Evolutionary conservation across 805 yeast species (phyloP).

Genomic region (Priceomyces medius): DNA sequence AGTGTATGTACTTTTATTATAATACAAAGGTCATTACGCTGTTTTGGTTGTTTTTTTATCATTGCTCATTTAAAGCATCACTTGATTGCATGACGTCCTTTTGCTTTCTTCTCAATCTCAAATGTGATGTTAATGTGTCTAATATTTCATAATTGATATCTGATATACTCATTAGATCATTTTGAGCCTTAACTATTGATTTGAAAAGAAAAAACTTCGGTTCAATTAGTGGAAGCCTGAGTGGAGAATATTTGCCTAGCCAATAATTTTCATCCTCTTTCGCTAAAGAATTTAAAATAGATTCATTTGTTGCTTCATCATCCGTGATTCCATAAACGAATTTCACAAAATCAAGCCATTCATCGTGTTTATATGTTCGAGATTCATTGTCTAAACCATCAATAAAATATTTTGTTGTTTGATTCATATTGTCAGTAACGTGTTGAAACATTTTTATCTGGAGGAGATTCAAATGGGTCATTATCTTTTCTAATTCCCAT

Average conservation of each 20-base stretch:
- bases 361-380: slow-evolving; percentile 46
- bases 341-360: slow-evolving; percentile 48
- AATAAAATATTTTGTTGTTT: slow-evolving; percentile 26
- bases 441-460: not conserved
- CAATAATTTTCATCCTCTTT: slow-evolving; percentile 44
- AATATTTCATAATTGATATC: not conserved
- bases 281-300: not conserved
- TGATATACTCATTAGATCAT: slow-evolving; percentile 10
- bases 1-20: too few relatives aligned
- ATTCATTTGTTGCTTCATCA: not conserved
- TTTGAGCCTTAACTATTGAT: slow-evolving; percentile 24
- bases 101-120: not conserved
- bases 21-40: not conserved
- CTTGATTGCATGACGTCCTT: not conserved
- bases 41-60: not conserved
- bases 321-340: slow-evolving; percentile 7
- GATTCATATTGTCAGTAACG: slow-evolving; percentile 20
- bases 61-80: not conserved
- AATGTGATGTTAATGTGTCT: not conserved
- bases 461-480: not conserved
- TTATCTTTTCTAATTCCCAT: not conserved
- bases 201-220: slow-evolving; percentile 57
- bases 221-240: slow-evolving; percentile 67
- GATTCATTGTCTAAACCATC: slow-evolving; percentile 40
- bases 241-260: slow-evolving; percentile 66